These are phyloP conservation scores for Solanum peruvianum DNA, from an alignment of 257 asterid genomes.

Conservation along the genomic window DNA sequence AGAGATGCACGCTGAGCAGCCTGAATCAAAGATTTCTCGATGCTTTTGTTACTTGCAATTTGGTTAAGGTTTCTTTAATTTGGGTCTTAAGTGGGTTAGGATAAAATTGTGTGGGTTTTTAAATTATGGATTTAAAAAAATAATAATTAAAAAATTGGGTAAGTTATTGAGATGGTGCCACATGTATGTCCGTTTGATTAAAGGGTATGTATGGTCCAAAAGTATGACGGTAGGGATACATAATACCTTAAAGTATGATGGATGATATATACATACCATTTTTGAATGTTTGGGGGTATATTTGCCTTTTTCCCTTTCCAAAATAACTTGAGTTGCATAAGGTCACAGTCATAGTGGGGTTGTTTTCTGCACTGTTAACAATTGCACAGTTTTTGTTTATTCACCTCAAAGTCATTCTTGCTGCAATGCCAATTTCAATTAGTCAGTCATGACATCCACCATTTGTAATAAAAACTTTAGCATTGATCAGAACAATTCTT, in stretches of 20 bases:
- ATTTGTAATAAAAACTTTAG: not conserved
- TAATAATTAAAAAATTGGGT: not conserved
- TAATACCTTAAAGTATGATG: not conserved
- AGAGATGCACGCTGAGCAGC: not conserved
- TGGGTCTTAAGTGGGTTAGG: not conserved
- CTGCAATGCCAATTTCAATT: not conserved
- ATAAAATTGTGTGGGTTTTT: not conserved
- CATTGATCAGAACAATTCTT: not conserved
- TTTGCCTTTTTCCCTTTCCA: not conserved
- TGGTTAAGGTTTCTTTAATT: not conserved
- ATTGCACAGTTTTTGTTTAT: not conserved
- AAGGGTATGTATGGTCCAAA: not conserved
- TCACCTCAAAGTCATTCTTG: not conserved
- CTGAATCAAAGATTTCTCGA: not conserved
- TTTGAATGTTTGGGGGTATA: not conserved
- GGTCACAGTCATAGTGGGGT: not conserved
- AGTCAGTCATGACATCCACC: not conserved
- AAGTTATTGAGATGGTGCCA: not conserved
- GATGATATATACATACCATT: not conserved
- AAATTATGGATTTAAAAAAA: too few species aligned
- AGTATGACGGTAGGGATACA: not conserved
- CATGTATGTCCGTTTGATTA: not conserved
- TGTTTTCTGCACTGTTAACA: not conserved
- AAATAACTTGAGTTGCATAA: not conserved
- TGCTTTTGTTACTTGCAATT: not conserved